These are phyloP conservation scores for Papiliotrema laurentii DNA, from an alignment of 1,284 basidiomycete species.

Conservation along the genomic window DNA sequence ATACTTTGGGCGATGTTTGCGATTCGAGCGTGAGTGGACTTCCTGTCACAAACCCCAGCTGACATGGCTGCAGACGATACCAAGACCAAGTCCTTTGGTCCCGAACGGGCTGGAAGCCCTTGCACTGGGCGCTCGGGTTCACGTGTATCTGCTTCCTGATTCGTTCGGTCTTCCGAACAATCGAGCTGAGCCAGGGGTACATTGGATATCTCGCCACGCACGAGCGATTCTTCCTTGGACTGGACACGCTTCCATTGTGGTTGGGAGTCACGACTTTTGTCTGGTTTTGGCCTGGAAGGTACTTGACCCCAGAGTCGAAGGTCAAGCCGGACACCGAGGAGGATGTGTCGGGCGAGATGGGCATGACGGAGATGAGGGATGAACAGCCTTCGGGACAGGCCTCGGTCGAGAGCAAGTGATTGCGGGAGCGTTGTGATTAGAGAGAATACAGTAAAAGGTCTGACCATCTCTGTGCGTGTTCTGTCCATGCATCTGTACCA, in stretches of 20 bases:
- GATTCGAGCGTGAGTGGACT: constrained; percentile 50
- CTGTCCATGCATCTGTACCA: too few relatives aligned
- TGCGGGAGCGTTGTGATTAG: too few relatives aligned
- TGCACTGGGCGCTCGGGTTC: constrained; percentile 56
- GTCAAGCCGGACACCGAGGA: neutral
- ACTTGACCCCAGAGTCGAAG: constrained; percentile 23
- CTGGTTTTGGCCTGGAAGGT: constrained; percentile 40
- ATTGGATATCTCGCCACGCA: constrained; percentile 59
- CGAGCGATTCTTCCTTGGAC: constrained; percentile 61
- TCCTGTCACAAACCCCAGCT: neutral
- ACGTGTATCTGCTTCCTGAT: constrained; percentile 66
- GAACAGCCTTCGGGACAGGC: neutral
- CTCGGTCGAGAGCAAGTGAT: neutral
- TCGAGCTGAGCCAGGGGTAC: constrained; percentile 64
- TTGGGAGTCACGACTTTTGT: constrained; percentile 54
- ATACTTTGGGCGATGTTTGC: constrained; percentile 59
- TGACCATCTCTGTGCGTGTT: too few relatives aligned
- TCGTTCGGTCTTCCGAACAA: constrained; percentile 63
- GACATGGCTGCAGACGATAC: constrained; percentile 24
- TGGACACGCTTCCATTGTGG: constrained; percentile 59
- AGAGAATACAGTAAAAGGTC: too few relatives aligned
- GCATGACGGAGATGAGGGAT: neutral
- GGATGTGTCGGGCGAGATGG: neutral
- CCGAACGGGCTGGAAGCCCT: constrained; percentile 58
- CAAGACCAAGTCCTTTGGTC: constrained; percentile 54